phyloP scores from a whole-genome alignment of 2,329 filamentous ascomycete species.

The Nothopassalora personata region DNA sequence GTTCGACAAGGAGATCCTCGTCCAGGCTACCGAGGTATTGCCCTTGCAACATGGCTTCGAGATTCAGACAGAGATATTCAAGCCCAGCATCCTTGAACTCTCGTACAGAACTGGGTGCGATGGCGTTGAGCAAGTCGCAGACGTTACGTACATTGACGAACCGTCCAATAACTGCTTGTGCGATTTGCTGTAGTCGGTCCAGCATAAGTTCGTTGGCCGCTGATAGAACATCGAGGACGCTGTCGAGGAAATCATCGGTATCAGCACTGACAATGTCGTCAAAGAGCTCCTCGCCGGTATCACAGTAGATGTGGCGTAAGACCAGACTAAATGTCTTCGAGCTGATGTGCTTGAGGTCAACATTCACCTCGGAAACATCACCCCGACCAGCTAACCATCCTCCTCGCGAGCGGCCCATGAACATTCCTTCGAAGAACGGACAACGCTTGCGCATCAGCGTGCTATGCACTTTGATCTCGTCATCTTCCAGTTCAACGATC shows the following conservation, averaged over 20 bases:
- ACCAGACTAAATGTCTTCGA: conserved; percentile 71
- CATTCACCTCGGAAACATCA: conserved; percentile 54
- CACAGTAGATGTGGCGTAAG: conserved; percentile 75
- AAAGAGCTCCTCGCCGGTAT: conserved; percentile 75
- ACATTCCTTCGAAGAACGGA: conserved; percentile 87
- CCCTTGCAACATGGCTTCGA: conserved; percentile 89
- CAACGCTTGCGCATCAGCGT: conserved; percentile 75
- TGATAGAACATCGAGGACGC: conserved; percentile 85
- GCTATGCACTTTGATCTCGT: conserved; percentile 70
- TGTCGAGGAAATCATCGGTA: conserved; percentile 78
- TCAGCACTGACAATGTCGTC: conserved; percentile 65
- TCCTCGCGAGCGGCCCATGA: conserved; percentile 79
- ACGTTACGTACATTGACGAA: conserved; percentile 86
- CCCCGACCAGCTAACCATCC: conserved; percentile 60
- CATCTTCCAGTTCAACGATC: conserved; percentile 69
- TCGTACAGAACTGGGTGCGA: conserved; percentile 74
- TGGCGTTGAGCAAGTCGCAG: conserved; percentile 75
- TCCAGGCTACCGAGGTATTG: conserved; percentile 78
- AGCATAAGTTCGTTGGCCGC: conserved; percentile 94
- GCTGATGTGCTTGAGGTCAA: conserved; percentile 79
- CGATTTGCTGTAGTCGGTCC: conserved; percentile 81
- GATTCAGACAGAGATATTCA: conserved; percentile 85
- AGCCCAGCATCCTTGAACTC: conserved; percentile 84
- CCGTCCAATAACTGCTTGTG: conserved; percentile 74
- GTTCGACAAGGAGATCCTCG: conserved; percentile 70